phyloP scores from a whole-genome alignment of 257 asterid species.

The Fraxinus excelsior region DNA sequence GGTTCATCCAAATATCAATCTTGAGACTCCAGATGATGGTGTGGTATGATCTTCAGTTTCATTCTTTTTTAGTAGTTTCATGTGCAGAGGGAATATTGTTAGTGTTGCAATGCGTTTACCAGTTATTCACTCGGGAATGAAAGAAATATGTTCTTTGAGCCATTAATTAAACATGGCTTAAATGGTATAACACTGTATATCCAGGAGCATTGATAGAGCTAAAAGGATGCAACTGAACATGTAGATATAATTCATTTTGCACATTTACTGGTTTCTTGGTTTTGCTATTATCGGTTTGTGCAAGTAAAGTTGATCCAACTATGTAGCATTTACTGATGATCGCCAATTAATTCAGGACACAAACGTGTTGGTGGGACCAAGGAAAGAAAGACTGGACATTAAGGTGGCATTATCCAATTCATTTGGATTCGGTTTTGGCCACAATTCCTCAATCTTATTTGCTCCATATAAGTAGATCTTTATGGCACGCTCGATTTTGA shows the following conservation, averaged over 20 bases:
- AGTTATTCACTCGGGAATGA: neutral
- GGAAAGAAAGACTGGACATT: slow-evolving; percentile 63
- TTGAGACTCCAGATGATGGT: slow-evolving; percentile 82
- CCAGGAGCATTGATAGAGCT: neutral
- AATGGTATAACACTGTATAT: slow-evolving; percentile 4
- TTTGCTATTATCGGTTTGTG: too few species aligned
- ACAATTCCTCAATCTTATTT: slow-evolving; percentile 83
- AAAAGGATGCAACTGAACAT: neutral
- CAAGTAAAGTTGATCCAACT: neutral
- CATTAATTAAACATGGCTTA: neutral
- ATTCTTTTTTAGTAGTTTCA: slow-evolving; percentile 1
- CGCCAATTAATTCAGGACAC: slow-evolving; percentile 55
- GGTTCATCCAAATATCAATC: slow-evolving; percentile 96
- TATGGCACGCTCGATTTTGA: slow-evolving; percentile 19
- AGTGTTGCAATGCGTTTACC: neutral
- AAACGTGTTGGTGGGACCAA: slow-evolving; percentile 68
- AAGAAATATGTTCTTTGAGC: neutral
- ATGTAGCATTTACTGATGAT: slow-evolving; percentile 12
- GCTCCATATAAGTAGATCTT: slow-evolving; percentile 72
- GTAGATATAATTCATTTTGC: neutral
- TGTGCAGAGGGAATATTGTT: neutral
- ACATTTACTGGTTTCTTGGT: neutral
- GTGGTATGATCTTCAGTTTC: slow-evolving; percentile 58
- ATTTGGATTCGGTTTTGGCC: slow-evolving; percentile 94
- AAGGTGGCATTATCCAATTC: slow-evolving; percentile 92